phyloP scores from a whole-genome alignment of 108 stramenopile species.

The Pseudonitzschia delicatissima region DNA sequence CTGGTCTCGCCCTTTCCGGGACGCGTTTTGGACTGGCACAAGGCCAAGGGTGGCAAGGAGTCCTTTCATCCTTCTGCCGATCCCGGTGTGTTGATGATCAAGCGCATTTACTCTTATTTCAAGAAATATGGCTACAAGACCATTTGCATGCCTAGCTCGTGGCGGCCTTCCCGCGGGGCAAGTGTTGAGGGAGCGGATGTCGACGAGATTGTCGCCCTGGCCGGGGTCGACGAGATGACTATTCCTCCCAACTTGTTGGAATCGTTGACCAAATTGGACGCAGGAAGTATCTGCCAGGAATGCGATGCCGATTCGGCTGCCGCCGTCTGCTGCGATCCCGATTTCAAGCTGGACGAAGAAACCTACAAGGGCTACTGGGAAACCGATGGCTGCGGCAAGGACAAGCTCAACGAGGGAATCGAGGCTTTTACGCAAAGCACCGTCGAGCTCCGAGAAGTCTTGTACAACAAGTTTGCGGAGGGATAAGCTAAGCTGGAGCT shows the following conservation, averaged over 20 bases:
- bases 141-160: conserved; percentile 97
- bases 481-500: too few relatives aligned
- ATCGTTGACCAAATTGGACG: conserved; percentile 35
- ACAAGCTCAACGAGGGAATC: conserved; percentile 95
- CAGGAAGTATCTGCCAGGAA: conserved; percentile 24
- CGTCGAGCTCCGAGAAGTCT: conserved; percentile 78
- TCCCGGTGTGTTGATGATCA: conserved; percentile 87
- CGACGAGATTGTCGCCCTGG: conserved; percentile 82
- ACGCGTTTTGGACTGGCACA: conserved; percentile 96
- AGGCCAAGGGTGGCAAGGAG: conserved; percentile 53
- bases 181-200: conserved; percentile 58
- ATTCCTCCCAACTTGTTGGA: conserved; percentile 78
- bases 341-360: conserved; percentile 39
- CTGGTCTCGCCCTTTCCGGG: conserved; percentile 98
- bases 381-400: conserved; percentile 88
- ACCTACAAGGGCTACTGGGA: conserved; percentile 73
- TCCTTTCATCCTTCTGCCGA: conserved; percentile 78
- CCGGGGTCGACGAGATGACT: conserved; percentile 86
- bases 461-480: conserved; percentile 54
- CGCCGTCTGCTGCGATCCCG: conserved; percentile 57
- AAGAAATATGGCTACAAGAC: conserved; percentile 71
- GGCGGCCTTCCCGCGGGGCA: conserved; percentile 83
- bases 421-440: conserved; percentile 82
- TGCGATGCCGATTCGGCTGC: conserved; percentile 41
- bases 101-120: conserved; percentile 91